Conservation (phyloP, 768 basidiomycete genomes). For the Phylloporus sp. region DNA sequence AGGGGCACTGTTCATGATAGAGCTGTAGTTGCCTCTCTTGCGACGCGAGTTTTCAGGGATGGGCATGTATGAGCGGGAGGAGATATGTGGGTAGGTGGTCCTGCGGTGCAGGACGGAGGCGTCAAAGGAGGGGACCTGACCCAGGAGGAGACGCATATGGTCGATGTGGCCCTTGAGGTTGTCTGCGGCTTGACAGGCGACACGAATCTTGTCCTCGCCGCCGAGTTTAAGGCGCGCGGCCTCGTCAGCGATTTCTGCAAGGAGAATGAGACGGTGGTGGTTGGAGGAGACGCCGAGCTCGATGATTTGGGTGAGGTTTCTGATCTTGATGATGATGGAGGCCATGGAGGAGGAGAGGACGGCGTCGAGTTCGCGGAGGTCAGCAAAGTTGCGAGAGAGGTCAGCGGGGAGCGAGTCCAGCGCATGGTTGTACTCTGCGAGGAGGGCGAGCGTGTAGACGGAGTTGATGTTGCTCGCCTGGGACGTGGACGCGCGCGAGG, state of each 20-base stretch:
- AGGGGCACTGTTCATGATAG: conserved; percentile 44
- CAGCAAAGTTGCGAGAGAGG: conserved; percentile 90
- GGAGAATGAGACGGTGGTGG: conserved; percentile 77
- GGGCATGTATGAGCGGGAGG: conserved; percentile 64
- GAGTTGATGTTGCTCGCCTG: conserved; percentile 34
- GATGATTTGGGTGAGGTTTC: conserved; percentile 69
- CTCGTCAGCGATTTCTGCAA: conserved; percentile 93
- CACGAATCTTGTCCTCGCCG: conserved; percentile 96
- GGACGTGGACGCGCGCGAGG: conserved; percentile 30
- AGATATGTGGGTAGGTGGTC: conserved; percentile 74
- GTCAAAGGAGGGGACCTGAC: conserved; percentile 62
- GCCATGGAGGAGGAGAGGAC: conserved; percentile 87
- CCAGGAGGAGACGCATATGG: conserved; percentile 60
- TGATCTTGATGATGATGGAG: conserved; percentile 76
- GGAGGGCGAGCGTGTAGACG: conserved; percentile 61
- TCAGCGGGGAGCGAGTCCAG: conserved; percentile 92
- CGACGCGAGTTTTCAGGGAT: conserved; percentile 62
- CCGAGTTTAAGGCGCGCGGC: conserved; percentile 87
- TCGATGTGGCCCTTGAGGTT: conserved; percentile 62
- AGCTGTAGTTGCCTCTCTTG: conserved; percentile 51
- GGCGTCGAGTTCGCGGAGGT: conserved; percentile 97
- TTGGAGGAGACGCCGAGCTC: conserved; percentile 53
- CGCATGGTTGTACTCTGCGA: conserved; percentile 83
- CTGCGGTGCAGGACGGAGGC: conserved; percentile 49
- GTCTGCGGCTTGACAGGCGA: conserved; percentile 88